Conservation (phyloP, 2,329 filamentous ascomycete genomes). For the Lecanosticta acicola region DNA sequence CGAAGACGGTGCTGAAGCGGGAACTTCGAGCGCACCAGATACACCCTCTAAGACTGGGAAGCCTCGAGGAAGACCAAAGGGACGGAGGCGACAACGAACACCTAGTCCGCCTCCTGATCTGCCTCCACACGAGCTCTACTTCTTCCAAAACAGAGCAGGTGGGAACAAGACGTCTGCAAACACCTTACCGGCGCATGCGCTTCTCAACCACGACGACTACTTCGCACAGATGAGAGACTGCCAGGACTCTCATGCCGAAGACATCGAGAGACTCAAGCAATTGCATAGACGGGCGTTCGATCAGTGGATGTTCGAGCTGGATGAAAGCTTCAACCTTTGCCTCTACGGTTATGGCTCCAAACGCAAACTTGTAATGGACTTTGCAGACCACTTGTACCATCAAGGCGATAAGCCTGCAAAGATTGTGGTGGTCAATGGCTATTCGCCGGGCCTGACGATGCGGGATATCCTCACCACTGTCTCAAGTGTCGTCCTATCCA, state of each 20-base stretch:
- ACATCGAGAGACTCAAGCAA: slow-evolving; percentile 65
- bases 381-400: slow-evolving; percentile 65
- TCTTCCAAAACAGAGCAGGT: slow-evolving; percentile 82
- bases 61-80: slow-evolving; percentile 49
- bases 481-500: slow-evolving; percentile 54
- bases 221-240: slow-evolving; percentile 63
- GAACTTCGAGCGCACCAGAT: slow-evolving; percentile 39
- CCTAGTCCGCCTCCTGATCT: slow-evolving; percentile 76
- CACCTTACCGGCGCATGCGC: slow-evolving; percentile 64
- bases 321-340: slow-evolving; percentile 81
- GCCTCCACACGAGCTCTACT: slow-evolving; percentile 85
- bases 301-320: slow-evolving; percentile 89
- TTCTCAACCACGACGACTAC: slow-evolving; percentile 90
- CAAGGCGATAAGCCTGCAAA: slow-evolving; percentile 42
- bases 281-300: slow-evolving; percentile 77
- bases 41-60: slow-evolving; percentile 43
- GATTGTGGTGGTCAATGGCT: slow-evolving; percentile 84
- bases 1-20: slow-evolving; percentile 34
- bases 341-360: slow-evolving; percentile 93
- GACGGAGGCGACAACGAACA: slow-evolving; percentile 54
- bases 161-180: slow-evolving; percentile 80
- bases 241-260: slow-evolving; percentile 62
- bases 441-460: slow-evolving; percentile 60
- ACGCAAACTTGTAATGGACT: slow-evolving; percentile 64
- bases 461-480: slow-evolving; percentile 67